Evolutionary conservation across 2,329 filamentous ascomycete species (phyloP), one percentile per base, ranked within the genome.

Genomic region (Purpureocillium takamizusanense): DNA sequence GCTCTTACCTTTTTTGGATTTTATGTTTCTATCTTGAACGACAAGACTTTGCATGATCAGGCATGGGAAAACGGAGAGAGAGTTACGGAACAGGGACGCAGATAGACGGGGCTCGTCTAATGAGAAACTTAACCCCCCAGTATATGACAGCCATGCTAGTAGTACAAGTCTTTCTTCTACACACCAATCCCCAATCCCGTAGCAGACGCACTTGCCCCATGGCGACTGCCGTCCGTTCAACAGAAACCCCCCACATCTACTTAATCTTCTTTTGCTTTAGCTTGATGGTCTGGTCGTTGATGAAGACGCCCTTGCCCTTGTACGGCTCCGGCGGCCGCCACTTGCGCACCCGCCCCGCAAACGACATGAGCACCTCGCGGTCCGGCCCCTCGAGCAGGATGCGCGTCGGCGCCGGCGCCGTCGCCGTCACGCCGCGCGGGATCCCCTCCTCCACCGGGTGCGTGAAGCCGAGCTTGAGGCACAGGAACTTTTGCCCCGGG

Each of bases 241-340:
- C n/a, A n/a, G n/a, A n/a, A n/a, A n/a, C 28, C 9, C 7, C 7
- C 37, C 33, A 38, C 49, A 33, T 56, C 69, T 80, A 92, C 73
- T 89, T 90, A 62, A 90, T 87, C 76, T 90, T 92, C 83, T 95
- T 98, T 55, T 86, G 83, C 81, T 98, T 98, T 64, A 98, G 63
- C 74, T 84, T 94, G 67, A 98, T 95, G 23, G 88, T 95, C 74
- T 98, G 88, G 46, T 89, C 87, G 56, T 97, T 94, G 53, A 98
- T 82, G 60, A 97, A 98, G 52, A 98, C 94, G 52, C 92, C 92
- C 78, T 98, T 97, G 50, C 92, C 92, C 78, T 98, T 98, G 66
- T 98, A 98, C 48, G 92, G 92, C 67, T 98, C 92, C 23, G 92
- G 92, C 47, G 76, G 76, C 57, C 92, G 81, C 90, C 90, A 97